A percentile compares a stretch with the other conserved stretches of the same genome.
phyloP scores from a whole-genome alignment of 371 early-diverging fungal species.

The Basidiobolus meristosporus region DNA sequence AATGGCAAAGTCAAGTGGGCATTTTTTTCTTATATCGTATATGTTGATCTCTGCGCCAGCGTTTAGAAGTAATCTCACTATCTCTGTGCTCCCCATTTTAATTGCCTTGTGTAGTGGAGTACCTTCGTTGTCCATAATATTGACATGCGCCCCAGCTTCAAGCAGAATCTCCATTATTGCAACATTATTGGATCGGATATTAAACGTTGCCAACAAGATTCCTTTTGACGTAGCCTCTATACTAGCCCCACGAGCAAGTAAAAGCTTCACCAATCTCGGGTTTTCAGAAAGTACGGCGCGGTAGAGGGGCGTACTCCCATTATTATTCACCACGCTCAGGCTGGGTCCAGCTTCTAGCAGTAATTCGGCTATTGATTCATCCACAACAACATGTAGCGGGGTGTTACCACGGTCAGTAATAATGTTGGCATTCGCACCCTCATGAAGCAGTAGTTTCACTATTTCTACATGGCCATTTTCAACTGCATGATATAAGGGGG shows the following conservation, averaged over 20 bases:
- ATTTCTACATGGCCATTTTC: constrained; percentile 37
- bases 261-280: no score
- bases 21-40: constrained; percentile 19
- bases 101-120: constrained; percentile 74
- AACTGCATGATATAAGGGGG: constrained; percentile 68
- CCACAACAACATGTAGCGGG: constrained; percentile 59
- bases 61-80: constrained; percentile 30
- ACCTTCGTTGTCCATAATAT: no score
- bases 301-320: constrained; percentile 25
- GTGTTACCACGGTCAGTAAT: constrained; percentile 21
- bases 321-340: constrained; percentile 14
- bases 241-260: no score
- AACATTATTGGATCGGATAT: no score
- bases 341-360: constrained; percentile 33
- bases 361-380: constrained; percentile 27
- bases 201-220: no score
- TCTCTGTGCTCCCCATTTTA: constrained; percentile 34
- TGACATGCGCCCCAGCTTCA: no score
- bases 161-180: no score
- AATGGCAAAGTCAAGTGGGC: no score
- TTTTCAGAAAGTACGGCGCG: no score
- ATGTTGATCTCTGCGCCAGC: constrained; percentile 22
- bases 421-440: constrained; percentile 20
- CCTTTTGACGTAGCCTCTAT: no score
- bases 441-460: constrained; percentile 28